Evolutionary conservation across 2,329 filamentous ascomycete species (phyloP).

Genomic region (Sarocladium strictum): DNA sequence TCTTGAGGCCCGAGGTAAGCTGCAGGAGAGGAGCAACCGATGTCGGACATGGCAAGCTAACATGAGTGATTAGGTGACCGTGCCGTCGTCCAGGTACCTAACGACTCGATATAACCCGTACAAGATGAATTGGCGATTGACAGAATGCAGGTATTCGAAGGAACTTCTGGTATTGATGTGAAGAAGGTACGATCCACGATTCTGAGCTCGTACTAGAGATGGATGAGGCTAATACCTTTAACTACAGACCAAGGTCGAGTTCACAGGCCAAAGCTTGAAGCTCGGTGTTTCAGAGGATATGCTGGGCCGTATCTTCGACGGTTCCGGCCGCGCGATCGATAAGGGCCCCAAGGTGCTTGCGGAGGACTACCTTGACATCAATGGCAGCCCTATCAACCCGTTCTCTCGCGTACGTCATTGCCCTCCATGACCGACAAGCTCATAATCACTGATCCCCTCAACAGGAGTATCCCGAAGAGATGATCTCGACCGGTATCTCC

Average conservation of each 20-base stretch:
- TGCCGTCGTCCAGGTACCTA: constrained; percentile 83
- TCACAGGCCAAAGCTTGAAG: constrained; percentile 95
- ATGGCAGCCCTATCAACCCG: constrained; percentile 97
- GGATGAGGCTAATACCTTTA: constrained; percentile 19
- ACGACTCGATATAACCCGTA: not conserved
- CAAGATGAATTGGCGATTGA: not conserved
- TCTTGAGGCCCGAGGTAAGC: constrained; percentile 86
- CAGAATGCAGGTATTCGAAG: constrained; percentile 78
- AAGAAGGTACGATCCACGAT: constrained; percentile 68
- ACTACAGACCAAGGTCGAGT: constrained; percentile 88
- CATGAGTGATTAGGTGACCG: constrained; percentile 60
- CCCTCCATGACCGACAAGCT: not conserved
- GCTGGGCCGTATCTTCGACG: constrained; percentile 98
- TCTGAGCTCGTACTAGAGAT: not conserved
- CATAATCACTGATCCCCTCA: constrained; percentile 14
- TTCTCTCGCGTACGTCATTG: constrained; percentile 72
- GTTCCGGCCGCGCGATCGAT: constrained; percentile 95
- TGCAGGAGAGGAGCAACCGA: not conserved
- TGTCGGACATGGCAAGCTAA: constrained; percentile 14
- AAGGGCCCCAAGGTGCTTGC: constrained; percentile 97
- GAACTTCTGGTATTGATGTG: constrained; percentile 94
- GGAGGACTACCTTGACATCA: constrained; percentile 98
- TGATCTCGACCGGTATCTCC: constrained; percentile 99
- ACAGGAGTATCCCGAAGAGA: constrained; percentile 97
- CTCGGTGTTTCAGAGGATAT: constrained; percentile 99